Evolutionary conservation across 2,329 filamentous ascomycete genomes (phyloP).

Genomic region (Claviceps quebecensis): DNA sequence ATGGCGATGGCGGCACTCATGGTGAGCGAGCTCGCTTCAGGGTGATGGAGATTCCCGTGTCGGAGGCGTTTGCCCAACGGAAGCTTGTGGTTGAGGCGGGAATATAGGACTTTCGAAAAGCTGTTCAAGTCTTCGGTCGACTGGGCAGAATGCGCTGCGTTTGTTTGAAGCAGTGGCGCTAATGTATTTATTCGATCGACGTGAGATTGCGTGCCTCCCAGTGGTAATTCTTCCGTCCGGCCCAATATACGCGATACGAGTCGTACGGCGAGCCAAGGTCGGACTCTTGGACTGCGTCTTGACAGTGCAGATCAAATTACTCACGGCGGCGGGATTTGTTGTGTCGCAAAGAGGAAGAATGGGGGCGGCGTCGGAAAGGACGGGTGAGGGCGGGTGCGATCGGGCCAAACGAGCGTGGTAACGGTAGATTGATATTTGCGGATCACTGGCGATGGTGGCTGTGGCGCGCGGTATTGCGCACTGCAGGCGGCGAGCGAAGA

Average conservation of each 20-base stretch:
- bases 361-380: neutral
- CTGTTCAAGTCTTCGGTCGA: neutral
- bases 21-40: constrained; percentile 17
- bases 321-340: too few species aligned
- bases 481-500: neutral
- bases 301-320: too few species aligned
- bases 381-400: neutral
- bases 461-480: neutral
- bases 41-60: neutral
- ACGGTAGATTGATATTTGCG: neutral
- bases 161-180: too few species aligned
- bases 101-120: neutral
- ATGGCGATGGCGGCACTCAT: constrained; percentile 58
- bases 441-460: neutral
- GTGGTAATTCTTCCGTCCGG: neutral
- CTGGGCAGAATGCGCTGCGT: neutral
- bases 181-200: too few species aligned
- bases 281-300: neutral
- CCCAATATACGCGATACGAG: neutral
- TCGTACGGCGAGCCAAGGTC: neutral
- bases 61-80: neutral
- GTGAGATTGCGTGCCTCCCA: neutral
- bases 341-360: neutral
- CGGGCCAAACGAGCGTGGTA: neutral
- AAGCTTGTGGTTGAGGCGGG: neutral